These are phyloP conservation scores for Kazachstania sp. DNA, from an alignment of 1,139 yeast species.

Conservation along the genomic window DNA sequence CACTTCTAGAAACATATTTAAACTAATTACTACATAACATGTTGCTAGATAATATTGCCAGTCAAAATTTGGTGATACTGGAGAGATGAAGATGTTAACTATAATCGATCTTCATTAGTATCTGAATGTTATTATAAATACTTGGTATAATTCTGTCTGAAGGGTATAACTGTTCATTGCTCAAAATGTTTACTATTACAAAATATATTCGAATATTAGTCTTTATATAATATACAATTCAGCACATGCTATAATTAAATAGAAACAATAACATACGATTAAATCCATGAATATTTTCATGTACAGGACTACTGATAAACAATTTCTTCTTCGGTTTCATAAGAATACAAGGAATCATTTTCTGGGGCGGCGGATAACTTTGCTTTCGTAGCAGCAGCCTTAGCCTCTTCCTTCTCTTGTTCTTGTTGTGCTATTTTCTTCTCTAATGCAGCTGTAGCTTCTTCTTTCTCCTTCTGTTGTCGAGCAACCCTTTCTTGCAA, in stretches of 20 bases:
- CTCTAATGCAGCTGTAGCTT: conserved; percentile 1
- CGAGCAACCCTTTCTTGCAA: neutral
- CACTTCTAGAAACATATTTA: too few relatives aligned
- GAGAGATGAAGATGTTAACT: too few relatives aligned
- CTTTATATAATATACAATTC: neutral
- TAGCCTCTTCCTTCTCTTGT: conserved; percentile 1
- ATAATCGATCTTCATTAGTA: too few relatives aligned
- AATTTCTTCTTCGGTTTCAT: conserved; percentile 25
- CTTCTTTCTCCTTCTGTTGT: conserved; percentile 2
- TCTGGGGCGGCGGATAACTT: neutral
- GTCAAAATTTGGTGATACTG: too few relatives aligned
- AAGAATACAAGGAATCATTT: conserved; percentile 22
- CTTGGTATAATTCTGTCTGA: too few relatives aligned
- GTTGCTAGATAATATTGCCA: too few relatives aligned
- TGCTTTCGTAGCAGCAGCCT: conserved; percentile 4
- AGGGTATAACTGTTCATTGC: too few relatives aligned
- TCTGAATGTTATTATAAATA: too few relatives aligned
- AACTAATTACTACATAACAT: too few relatives aligned
- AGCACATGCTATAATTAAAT: neutral
- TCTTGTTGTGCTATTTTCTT: neutral
- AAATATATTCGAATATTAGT: neutral
- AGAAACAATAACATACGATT: neutral
- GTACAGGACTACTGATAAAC: conserved; percentile 7
- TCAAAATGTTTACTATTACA: neutral
- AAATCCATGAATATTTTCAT: neutral